Evolutionary conservation across 2,329 filamentous ascomycete species (phyloP).

Genomic region (Lanzia echinophila): DNA sequence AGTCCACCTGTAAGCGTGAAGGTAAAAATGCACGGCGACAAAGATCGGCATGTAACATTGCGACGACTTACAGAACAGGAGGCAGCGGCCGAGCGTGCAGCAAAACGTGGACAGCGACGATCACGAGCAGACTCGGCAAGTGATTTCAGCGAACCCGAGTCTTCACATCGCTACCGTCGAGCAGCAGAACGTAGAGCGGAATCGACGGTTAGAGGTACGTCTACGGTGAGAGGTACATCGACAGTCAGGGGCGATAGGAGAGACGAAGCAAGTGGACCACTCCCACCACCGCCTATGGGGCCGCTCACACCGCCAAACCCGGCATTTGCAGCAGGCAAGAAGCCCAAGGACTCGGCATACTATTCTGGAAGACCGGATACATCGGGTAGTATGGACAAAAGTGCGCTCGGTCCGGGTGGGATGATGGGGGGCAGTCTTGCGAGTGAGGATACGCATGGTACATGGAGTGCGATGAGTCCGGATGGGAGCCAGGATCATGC

Average conservation of each 20-base stretch:
- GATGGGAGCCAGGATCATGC: constrained; percentile 26
- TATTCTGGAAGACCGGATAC: constrained; percentile 44
- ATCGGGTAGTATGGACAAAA: constrained; percentile 21
- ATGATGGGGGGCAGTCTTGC: constrained; percentile 16
- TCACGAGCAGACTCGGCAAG: constrained; percentile 46
- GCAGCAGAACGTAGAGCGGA: constrained; percentile 1
- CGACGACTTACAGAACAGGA: constrained; percentile 56
- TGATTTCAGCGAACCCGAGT: constrained; percentile 51
- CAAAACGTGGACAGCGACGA: constrained; percentile 30
- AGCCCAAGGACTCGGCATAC: constrained; percentile 55
- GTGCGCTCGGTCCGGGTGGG: constrained; percentile 6
- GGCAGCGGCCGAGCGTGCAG: constrained; percentile 36
- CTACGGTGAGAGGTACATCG: too few species aligned
- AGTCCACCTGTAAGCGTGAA: constrained; percentile 51
- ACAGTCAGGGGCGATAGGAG: constrained; percentile 29
- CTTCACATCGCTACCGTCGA: constrained; percentile 48
- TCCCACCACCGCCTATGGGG: constrained; percentile 27
- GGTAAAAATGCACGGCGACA: constrained; percentile 54
- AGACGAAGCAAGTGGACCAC: constrained; percentile 19
- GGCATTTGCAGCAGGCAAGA: constrained; percentile 45
- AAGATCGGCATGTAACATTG: constrained; percentile 54
- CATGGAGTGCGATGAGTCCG: constrained; percentile 30
- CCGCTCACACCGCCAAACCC: constrained; percentile 50
- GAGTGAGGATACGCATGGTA: constrained; percentile 27
- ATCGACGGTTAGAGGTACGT: constrained; percentile 23